Evolutionary conservation across 441 rosid genomes (phyloP), one percentile per base, ranked within the genome.

Genomic region (Erodium trifolium): DNA sequence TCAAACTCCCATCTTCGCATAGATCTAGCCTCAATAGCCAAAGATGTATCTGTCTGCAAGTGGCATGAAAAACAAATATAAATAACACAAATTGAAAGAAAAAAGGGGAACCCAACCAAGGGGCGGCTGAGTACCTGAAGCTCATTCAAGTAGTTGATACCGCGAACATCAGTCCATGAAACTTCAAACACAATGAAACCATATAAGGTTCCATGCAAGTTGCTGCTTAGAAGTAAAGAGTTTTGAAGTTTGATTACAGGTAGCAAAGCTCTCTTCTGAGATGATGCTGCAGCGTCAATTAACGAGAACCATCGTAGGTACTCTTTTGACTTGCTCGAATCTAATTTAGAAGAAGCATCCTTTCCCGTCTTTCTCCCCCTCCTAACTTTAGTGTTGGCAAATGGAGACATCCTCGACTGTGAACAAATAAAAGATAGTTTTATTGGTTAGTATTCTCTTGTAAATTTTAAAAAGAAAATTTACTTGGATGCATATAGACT

Each of bases 101-200:
- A 64, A 47, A 23, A 53, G 23, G 3, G 10, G 37, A 17, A 16
- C 39, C 18, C 43, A 18, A 23, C 5, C 4, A 57, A 41, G 13
- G 18, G 23, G 17, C 1, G 35, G 18, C 27, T 57, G 63, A 17
- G 17, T 37, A 76, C 82, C 82, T 76, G 82, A 39, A 79, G 82
- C 69, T 73, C 76, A 18, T 74, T 76, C 55, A 53, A 18, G 68
- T 79, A 79, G 74, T 79, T 76, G 66, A 76, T 64, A 59, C 82
- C 80, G 27, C 78, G 78, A 55, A 79, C 80, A 67, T 74, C 72
- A 29, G 67, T 67, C 82, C 82, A 76, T 31, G 69, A 73, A 47
- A 79, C 78, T 65, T 79, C 80, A n/a, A 79, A 79, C 45, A 79
- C 76, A 67, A 79, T 79, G 51, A 79, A 76, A 4, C 82, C 82